These are phyloP conservation scores for Cicer chorassanicum DNA, from an alignment of 306 rosid genomes.

Conservation along the genomic window DNA sequence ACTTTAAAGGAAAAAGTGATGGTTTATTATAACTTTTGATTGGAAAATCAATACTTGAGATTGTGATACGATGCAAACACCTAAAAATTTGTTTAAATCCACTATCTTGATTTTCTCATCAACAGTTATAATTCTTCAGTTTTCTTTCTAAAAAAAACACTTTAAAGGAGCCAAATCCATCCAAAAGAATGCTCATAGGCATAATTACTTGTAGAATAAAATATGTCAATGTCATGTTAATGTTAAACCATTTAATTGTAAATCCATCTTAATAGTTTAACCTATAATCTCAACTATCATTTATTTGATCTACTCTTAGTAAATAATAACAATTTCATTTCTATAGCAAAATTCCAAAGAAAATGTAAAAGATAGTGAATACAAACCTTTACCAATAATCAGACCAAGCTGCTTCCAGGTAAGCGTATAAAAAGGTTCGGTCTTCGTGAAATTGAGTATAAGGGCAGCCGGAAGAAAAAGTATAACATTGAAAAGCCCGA, in stretches of 20 bases:
- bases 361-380: conserved; percentile 11
- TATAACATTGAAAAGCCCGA: conserved; percentile 80
- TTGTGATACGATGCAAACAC: neutral
- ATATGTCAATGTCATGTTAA: conserved; percentile 1
- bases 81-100: neutral
- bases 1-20: neutral
- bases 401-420: conserved; percentile 84
- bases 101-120: neutral
- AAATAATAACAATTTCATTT: conserved; percentile 24
- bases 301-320: neutral
- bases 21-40: neutral
- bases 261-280: neutral
- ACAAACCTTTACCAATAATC: conserved; percentile 89
- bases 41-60: neutral
- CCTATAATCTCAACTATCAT: neutral
- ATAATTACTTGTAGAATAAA: conserved; percentile 25
- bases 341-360: conserved; percentile 22
- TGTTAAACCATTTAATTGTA: neutral
- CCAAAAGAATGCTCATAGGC: neutral
- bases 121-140: neutral
- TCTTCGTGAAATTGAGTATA: conserved; percentile 59
- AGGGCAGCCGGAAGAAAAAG: conserved; percentile 84
- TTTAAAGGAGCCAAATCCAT: neutral
- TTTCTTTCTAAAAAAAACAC: neutral
- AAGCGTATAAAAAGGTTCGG: conserved; percentile 68